Percentiles rank a stretch among this genome's conserved stretches.
phyloP scores from a whole-genome alignment of 2,329 filamentous ascomycete genomes.

The Scedosporium dehoogii region DNA sequence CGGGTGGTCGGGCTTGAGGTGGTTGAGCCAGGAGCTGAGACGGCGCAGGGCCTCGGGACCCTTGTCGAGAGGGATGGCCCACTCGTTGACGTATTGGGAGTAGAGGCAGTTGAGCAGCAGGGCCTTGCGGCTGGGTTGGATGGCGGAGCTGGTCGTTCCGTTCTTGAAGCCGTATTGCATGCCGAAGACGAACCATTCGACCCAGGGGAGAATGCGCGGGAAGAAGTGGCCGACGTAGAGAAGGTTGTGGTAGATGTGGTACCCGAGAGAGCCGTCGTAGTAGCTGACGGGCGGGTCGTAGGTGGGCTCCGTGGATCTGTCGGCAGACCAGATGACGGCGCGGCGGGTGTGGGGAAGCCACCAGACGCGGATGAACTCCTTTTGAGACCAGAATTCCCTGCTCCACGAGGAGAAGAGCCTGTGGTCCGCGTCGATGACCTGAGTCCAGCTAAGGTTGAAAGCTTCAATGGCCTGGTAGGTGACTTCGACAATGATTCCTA shows the following conservation, averaged over 20 bases:
- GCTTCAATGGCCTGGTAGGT: slow-evolving; percentile 72
- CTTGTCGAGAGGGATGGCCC: slow-evolving; percentile 78
- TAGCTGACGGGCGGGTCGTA: slow-evolving; percentile 56
- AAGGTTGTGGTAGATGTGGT: slow-evolving; percentile 85
- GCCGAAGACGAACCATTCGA: slow-evolving; percentile 95
- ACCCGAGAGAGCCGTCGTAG: slow-evolving; percentile 75
- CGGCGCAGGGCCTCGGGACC: slow-evolving; percentile 81
- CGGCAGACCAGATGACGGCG: slow-evolving; percentile 83
- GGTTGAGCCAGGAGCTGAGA: slow-evolving; percentile 76
- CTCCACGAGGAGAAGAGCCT: slow-evolving; percentile 65
- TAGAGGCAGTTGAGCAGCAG: slow-evolving; percentile 96
- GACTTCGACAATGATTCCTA: slow-evolving; percentile 86
- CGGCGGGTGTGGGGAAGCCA: slow-evolving; percentile 91
- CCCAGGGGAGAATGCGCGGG: slow-evolving; percentile 70
- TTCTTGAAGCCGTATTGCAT: slow-evolving; percentile 92
- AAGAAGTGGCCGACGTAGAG: slow-evolving; percentile 70
- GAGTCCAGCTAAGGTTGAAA: slow-evolving; percentile 80
- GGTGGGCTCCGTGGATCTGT: slow-evolving; percentile 57
- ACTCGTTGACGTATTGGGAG: slow-evolving; percentile 98
- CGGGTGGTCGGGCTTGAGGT: slow-evolving; percentile 49
- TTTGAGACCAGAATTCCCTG: slow-evolving; percentile 65
- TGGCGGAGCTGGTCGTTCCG: slow-evolving; percentile 56
- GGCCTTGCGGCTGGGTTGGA: slow-evolving; percentile 70
- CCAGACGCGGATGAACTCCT: slow-evolving; percentile 91
- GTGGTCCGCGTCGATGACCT: slow-evolving; percentile 62